phyloP scores from a whole-genome alignment of 495 filamentous ascomycete genomes.

The Evansstolkia leycettana region DNA sequence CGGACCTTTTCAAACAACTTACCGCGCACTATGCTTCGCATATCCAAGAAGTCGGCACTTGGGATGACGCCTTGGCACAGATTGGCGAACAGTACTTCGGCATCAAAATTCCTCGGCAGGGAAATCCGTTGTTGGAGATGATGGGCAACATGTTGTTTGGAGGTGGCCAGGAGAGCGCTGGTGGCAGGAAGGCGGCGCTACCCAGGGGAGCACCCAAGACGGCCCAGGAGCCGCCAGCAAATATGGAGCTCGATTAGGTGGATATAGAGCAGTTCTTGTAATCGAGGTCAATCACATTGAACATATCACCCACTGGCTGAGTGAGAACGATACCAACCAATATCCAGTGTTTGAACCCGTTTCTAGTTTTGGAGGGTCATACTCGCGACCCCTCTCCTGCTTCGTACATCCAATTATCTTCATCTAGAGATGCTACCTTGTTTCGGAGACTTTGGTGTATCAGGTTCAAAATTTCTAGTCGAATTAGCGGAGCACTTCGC shows the following conservation, averaged over 20 bases:
- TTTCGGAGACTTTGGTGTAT: conserved; percentile 58
- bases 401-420: conserved; percentile 91
- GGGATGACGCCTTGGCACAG: conserved; percentile 76
- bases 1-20: conserved; percentile 73
- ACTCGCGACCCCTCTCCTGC: conserved; percentile 39
- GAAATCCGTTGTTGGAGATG: conserved; percentile 91
- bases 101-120: conserved; percentile 79
- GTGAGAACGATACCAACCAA: background rate
- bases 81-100: conserved; percentile 95
- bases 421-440: conserved; percentile 59
- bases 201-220: conserved; percentile 25
- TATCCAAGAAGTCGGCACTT: conserved; percentile 59
- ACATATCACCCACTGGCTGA: conserved; percentile 2
- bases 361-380: conserved; percentile 4
- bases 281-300: conserved; percentile 1
- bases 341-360: conserved; percentile 1
- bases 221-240: conserved; percentile 37
- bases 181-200: conserved; percentile 25
- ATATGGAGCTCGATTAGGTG: conserved; percentile 42
- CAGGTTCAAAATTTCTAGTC: conserved; percentile 55
- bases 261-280: background rate
- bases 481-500: conserved; percentile 9
- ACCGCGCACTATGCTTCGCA: conserved; percentile 67
- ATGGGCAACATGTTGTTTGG: conserved; percentile 91
- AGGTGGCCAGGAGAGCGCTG: conserved; percentile 34